These are phyloP conservation scores for Gentiana macrophylla DNA, from an alignment of 257 asterid species.

Conservation along the genomic window DNA sequence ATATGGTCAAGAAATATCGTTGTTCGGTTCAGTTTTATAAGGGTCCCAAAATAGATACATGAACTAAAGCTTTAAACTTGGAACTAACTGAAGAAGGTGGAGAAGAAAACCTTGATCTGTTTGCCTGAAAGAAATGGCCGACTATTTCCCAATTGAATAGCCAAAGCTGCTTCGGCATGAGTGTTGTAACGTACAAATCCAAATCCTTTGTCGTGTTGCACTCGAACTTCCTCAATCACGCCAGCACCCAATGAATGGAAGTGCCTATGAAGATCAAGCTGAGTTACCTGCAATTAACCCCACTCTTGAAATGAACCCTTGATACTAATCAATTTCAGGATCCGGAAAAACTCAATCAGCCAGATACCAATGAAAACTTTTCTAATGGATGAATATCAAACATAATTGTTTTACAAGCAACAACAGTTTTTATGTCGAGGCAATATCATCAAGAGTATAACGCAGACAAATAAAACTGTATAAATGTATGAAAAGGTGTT, in stretches of 20 bases:
- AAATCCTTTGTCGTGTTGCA: conserved; percentile 92
- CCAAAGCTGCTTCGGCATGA: conserved; percentile 85
- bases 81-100: not conserved
- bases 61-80: too few species aligned
- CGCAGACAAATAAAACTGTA: too few species aligned
- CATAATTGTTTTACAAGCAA: not conserved
- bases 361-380: not conserved
- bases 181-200: conserved; percentile 83
- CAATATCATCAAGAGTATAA: too few species aligned
- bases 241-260: conserved; percentile 88
- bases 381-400: not conserved
- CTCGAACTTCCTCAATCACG: conserved; percentile 83
- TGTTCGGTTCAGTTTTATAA: too few species aligned
- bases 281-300: conserved; percentile 49
- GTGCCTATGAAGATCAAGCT: conserved; percentile 84
- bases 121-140: conserved; percentile 64
- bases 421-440: too few species aligned
- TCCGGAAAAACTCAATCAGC: too few species aligned
- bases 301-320: not conserved
- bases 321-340: too few species aligned
- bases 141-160: conserved; percentile 75
- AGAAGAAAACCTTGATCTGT: conserved; percentile 62
- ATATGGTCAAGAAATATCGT: too few species aligned
- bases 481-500: too few species aligned
- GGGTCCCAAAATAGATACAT: too few species aligned